Evolutionary conservation across 805 yeast genomes (phyloP).

Genomic region (Lachancea quebecensis): DNA sequence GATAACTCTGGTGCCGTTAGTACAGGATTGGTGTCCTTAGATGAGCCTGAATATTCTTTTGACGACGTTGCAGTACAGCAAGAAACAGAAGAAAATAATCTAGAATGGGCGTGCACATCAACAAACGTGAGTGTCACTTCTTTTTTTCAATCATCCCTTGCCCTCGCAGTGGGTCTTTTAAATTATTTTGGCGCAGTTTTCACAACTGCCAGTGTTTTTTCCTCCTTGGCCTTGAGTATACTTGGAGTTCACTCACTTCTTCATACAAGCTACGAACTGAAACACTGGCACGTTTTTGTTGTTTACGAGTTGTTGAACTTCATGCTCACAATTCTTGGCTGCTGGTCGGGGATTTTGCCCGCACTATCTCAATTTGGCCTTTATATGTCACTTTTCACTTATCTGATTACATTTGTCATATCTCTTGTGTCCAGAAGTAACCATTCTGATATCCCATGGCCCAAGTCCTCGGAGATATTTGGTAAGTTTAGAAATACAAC

Average conservation of each 20-base stretch:
- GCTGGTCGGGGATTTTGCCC: constrained; percentile 49
- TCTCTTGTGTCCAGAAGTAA: constrained; percentile 48
- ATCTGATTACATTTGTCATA: constrained; percentile 45
- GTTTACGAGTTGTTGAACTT: constrained; percentile 41
- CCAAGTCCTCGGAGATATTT: constrained; percentile 47
- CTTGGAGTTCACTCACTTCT: constrained; percentile 44
- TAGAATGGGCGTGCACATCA: constrained; percentile 10
- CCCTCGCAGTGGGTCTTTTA: constrained; percentile 52
- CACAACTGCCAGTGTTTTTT: constrained; percentile 53
- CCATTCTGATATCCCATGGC: constrained; percentile 32
- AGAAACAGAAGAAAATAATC: constrained; percentile 8
- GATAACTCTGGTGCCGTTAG: neutral
- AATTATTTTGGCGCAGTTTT: constrained; percentile 58
- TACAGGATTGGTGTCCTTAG: neutral
- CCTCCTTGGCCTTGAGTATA: constrained; percentile 45
- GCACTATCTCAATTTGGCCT: constrained; percentile 42
- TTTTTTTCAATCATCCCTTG: constrained; percentile 28
- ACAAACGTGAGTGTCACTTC: constrained; percentile 5
- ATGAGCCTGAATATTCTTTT: neutral
- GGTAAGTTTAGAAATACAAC: constrained; percentile 46
- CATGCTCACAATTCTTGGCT: constrained; percentile 40
- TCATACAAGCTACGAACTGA: constrained; percentile 30
- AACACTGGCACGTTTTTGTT: constrained; percentile 52
- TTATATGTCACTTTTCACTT: constrained; percentile 47
- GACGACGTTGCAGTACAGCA: neutral